Conservation (phyloP, 2,329 filamentous ascomycete genomes). For the Cercospora sp. region DNA sequence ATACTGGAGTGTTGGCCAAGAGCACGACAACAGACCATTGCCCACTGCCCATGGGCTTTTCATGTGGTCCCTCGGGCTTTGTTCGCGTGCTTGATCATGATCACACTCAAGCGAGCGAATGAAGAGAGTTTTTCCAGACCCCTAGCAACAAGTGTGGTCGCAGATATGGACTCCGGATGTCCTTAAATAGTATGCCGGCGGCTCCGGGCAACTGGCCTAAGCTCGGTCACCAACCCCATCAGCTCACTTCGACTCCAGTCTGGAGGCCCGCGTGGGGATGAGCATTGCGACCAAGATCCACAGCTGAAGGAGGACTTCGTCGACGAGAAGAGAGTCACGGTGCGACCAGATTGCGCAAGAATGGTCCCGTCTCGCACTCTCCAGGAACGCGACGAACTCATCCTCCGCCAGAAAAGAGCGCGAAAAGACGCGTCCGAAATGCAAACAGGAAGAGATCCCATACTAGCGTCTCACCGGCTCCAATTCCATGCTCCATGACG, state of each 20-base stretch:
- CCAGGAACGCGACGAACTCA: neutral
- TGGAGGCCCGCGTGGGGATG: neutral
- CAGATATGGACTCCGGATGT: neutral
- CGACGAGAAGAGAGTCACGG: neutral
- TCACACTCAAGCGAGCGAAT: constrained; percentile 15
- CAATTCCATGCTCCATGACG: constrained; percentile 7
- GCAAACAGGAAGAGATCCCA: neutral
- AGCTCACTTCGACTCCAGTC: neutral
- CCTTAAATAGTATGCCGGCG: neutral
- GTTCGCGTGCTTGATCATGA: constrained; percentile 2
- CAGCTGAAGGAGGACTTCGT: neutral
- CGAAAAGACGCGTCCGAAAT: neutral
- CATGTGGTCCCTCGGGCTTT: neutral
- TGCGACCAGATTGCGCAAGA: neutral
- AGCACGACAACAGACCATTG: constrained; percentile 8
- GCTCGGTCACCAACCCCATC: neutral
- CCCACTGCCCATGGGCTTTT: constrained; percentile 10
- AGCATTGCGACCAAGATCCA: neutral
- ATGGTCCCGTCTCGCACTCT: neutral
- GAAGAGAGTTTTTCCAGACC: constrained; percentile 1
- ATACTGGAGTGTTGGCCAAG: neutral
- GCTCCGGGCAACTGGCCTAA: neutral
- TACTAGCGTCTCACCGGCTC: constrained; percentile 1
- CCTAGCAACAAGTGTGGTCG: neutral
- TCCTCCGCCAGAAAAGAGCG: neutral